Conservation (phyloP, 805 yeast species). For the Kodamaea sagamina region DNA sequence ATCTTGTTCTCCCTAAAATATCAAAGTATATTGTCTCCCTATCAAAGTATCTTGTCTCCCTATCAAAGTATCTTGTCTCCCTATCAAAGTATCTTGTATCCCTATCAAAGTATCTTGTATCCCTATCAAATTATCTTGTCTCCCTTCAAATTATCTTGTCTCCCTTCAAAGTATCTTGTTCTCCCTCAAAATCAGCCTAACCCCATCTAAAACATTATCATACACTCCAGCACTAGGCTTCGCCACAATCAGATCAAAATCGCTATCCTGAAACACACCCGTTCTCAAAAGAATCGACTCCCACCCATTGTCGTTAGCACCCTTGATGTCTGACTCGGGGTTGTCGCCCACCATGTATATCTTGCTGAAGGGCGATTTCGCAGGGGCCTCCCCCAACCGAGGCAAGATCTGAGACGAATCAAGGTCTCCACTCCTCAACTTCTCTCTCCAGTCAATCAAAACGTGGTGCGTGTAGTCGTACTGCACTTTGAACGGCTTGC, state of each 20-base stretch:
- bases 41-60: no score
- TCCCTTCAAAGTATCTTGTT: not conserved
- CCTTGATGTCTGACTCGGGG: conserved; percentile 88
- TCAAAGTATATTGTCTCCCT: no score
- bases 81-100: no score
- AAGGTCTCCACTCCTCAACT: conserved; percentile 24
- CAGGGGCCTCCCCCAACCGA: conserved; percentile 41
- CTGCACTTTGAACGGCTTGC: conserved; percentile 79
- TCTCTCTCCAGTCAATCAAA: conserved; percentile 55
- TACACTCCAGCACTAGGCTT: conserved; percentile 52
- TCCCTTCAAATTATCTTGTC: no score
- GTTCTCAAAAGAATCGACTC: conserved; percentile 79
- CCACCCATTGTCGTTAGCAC: conserved; percentile 91
- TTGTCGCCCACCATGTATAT: conserved; percentile 97
- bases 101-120: no score
- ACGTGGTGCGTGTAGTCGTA: conserved; percentile 82
- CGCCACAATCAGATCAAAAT: conserved; percentile 40
- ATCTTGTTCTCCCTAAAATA: no score
- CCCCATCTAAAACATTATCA: conserved; percentile 50
- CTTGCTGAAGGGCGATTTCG: conserved; percentile 42
- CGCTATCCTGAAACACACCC: conserved; percentile 78
- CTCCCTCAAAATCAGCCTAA: conserved; percentile 26
- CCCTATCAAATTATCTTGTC: no score
- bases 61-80: no score
- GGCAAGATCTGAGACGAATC: conserved; percentile 41